These are phyloP conservation scores for Aspergillus candidus DNA, from an alignment of 2,329 filamentous ascomycete species.

Conservation along the genomic window DNA sequence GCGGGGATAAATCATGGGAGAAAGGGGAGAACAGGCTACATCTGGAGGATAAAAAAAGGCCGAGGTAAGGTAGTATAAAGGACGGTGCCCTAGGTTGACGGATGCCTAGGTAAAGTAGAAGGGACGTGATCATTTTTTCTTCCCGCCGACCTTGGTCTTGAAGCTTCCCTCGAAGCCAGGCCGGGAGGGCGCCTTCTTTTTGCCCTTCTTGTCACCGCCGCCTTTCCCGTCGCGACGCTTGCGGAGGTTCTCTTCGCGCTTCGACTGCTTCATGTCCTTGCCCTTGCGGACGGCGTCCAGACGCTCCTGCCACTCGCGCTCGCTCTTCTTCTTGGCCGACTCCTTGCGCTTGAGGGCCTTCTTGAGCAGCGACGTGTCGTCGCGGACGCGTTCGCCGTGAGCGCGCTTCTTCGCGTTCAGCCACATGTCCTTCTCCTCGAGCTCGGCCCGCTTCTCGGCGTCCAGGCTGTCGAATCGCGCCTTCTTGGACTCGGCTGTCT, in stretches of 20 bases:
- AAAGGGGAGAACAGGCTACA: no score
- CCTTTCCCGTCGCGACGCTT: conserved; percentile 71
- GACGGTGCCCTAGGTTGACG: no score
- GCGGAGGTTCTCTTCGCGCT: conserved; percentile 71
- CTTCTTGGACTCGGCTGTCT: conserved; percentile 79
- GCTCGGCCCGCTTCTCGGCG: conserved; percentile 72
- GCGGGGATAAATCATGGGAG: no score
- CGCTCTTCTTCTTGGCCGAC: conserved; percentile 81
- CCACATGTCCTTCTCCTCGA: conserved; percentile 93
- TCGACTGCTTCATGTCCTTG: conserved; percentile 73
- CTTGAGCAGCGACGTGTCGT: conserved; percentile 81
- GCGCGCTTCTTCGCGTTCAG: conserved; percentile 81
- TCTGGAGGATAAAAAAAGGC: no score
- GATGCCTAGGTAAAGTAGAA: no score
- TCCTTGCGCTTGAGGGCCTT: conserved; percentile 95
- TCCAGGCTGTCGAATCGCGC: conserved; percentile 70
- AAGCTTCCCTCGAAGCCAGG: conserved; percentile 71
- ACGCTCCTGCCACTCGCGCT: conserved; percentile 76
- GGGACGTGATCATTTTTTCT: conserved; percentile 34
- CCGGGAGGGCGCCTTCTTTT: conserved; percentile 49
- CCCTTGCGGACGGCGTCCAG: conserved; percentile 66
- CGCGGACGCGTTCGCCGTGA: conserved; percentile 81
- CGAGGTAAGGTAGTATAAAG: no score
- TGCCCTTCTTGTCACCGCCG: conserved; percentile 43
- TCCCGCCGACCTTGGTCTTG: conserved; percentile 44